These are phyloP conservation scores for Phoma sp. DNA, from an alignment of 2,329 filamentous ascomycete genomes.

Conservation along the genomic window DNA sequence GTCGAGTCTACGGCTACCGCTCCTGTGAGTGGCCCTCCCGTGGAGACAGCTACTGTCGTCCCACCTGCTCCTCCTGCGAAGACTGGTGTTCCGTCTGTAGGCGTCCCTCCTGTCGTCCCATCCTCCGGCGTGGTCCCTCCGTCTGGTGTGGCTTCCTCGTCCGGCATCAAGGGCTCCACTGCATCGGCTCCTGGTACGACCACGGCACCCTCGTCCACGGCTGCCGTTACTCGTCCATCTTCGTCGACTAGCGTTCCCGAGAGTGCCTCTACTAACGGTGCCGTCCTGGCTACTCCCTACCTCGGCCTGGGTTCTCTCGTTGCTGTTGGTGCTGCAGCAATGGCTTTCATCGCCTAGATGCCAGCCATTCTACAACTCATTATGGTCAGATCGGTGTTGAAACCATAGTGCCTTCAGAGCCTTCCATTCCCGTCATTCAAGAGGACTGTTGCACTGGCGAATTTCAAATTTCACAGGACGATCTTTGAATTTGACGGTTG, in stretches of 20 bases:
- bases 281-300: conserved; percentile 27
- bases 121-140: conserved; percentile 1
- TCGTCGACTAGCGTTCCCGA: conserved; percentile 10
- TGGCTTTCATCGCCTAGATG: conserved; percentile 30
- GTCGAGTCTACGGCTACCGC: conserved; percentile 24
- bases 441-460: conserved; percentile 1
- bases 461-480: conserved; percentile 10
- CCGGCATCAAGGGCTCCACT: conserved; percentile 7
- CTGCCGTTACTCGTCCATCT: conserved; percentile 15
- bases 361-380: conserved; percentile 1
- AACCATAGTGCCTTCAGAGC: not conserved
- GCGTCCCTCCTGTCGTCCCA: conserved; percentile 1
- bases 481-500: conserved; percentile 22
- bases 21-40: conserved; percentile 19
- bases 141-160: conserved; percentile 5
- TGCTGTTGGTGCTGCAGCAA: conserved; percentile 30
- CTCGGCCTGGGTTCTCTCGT: conserved; percentile 30
- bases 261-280: conserved; percentile 26
- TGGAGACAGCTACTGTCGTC: conserved; percentile 13
- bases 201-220: conserved; percentile 19
- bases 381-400: not conserved
- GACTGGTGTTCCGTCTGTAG: conserved; percentile 10
- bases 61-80: conserved; percentile 16
- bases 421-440: not conserved
- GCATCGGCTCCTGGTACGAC: conserved; percentile 13